Base-by-base conservation (phyloP, 441 rosid genomes). In the Aquilaria agallochum region DNA sequence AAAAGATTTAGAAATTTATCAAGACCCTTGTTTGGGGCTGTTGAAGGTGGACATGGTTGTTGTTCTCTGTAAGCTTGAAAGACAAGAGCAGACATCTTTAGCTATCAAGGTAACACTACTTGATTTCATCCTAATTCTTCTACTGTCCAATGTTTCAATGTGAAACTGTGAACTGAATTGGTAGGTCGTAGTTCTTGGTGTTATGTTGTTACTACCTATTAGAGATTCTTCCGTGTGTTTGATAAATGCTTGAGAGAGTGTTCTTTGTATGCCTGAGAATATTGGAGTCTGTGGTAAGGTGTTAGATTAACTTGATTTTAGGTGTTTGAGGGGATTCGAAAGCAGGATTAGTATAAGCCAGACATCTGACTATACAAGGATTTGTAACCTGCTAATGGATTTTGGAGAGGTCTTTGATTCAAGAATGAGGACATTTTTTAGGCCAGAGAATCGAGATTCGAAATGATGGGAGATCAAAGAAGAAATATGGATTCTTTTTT, bases 351-450 rank as follows among this genome's bases (percentile, higher is more conserved):
- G 97, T 89, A 94, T 59, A 66, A 76, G 65, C 90, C 97, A 0
- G 97, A 94, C 74, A 94, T 78, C 33, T 94, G 57, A 69, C 73
- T 94, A 60, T 94, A 86, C 79, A 94, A 94, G 83, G 99, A 94
- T 77, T 78, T 91, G 74, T 20, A 20, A 20, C 27, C 27, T 20
- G 27, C 27, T 20, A 20, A 20, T 20, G 27, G 1, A 20, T 20
- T 20, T 20, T 20, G 27, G 27, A 20, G 27, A 20, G 27, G 27
- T 20, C 27, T 20, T 20, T 20, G 27, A 20, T 20, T 1, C 27
- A 20, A 20, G 27, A 20, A 20, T 20, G 27, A 20, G 27, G 27
- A 20, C 1, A 20, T 20, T 20, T 20, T 20, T 20, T 20, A 20
- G 27, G 27, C 27, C 27, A 20, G 27, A 20, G 27, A 20, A 20